A percentile compares a stretch with the other conserved stretches of the same genome.
These are phyloP conservation scores for Trametes cinnabarina DNA, from an alignment of 768 basidiomycete genomes.

Conservation along the genomic window DNA sequence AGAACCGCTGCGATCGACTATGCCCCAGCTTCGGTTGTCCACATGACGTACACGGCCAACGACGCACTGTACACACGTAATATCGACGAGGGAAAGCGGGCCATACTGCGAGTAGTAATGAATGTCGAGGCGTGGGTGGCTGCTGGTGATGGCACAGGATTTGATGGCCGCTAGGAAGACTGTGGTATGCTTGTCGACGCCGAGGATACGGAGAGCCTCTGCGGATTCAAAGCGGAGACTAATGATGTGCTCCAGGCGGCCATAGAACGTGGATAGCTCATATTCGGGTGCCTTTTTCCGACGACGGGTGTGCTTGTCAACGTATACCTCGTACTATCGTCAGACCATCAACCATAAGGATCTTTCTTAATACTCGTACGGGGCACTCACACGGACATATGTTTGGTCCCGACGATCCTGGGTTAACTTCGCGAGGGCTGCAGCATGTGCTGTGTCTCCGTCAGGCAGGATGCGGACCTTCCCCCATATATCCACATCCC, in stretches of 20 bases:
- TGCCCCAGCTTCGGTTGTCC: too few relatives aligned
- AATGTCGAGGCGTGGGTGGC: constrained; percentile 14
- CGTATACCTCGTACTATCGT: constrained; percentile 33
- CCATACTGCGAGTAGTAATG: constrained; percentile 14
- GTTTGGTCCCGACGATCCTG: too few relatives aligned
- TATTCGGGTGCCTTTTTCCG: not conserved
- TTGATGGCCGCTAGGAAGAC: constrained; percentile 30
- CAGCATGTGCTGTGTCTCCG: constrained; percentile 33
- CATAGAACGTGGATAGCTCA: constrained; percentile 29
- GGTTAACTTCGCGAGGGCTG: not conserved
- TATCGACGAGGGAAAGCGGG: too few relatives aligned
- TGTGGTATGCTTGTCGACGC: not conserved
- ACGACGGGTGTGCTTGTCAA: constrained; percentile 29
- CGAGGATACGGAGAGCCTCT: not conserved
- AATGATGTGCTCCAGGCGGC: constrained; percentile 34
- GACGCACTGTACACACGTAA: too few relatives aligned
- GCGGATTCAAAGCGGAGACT: constrained; percentile 17
- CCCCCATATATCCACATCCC: constrained; percentile 26
- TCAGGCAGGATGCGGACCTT: constrained; percentile 25
- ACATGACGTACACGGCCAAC: too few relatives aligned
- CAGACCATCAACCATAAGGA: too few relatives aligned
- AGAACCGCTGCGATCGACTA: not conserved
- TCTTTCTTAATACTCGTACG: not conserved
- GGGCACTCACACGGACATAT: not conserved
- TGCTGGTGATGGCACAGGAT: constrained; percentile 9